These are phyloP conservation scores for Podospora conica DNA, from an alignment of 495 filamentous ascomycete genomes.

Conservation along the genomic window DNA sequence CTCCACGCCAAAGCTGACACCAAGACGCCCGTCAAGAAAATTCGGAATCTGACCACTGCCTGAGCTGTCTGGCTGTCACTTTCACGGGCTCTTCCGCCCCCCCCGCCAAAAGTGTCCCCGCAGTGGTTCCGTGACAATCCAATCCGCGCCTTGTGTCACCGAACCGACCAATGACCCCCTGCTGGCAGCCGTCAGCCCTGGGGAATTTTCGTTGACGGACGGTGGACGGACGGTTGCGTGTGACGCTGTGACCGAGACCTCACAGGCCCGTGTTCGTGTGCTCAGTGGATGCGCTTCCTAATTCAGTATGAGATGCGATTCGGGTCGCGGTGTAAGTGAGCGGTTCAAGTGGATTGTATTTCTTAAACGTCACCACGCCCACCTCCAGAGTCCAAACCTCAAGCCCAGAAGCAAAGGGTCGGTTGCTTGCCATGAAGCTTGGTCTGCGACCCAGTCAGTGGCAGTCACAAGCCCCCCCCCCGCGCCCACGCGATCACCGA, in stretches of 20 bases:
- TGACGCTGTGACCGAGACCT: background rate
- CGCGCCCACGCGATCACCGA: background rate
- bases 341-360: no score
- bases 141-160: background rate
- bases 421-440: background rate
- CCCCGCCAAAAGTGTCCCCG: background rate
- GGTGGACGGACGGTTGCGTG: background rate
- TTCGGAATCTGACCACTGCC: background rate
- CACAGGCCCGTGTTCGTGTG: background rate
- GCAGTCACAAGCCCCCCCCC: background rate
- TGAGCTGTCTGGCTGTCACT: background rate
- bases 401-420: no score
- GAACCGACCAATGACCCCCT: background rate
- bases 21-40: background rate
- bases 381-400: no score
- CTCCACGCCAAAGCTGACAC: background rate
- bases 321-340: background rate
- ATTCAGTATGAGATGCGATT: slow-evolving; percentile 3
- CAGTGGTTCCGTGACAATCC: background rate
- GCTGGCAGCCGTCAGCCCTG: background rate
- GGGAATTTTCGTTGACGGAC: background rate
- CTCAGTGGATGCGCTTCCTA: background rate
- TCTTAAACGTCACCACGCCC: background rate
- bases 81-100: background rate
- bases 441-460: background rate